phyloP scores from a whole-genome alignment of 495 filamentous ascomycete species.

The Clavariopsis aquatica region DNA sequence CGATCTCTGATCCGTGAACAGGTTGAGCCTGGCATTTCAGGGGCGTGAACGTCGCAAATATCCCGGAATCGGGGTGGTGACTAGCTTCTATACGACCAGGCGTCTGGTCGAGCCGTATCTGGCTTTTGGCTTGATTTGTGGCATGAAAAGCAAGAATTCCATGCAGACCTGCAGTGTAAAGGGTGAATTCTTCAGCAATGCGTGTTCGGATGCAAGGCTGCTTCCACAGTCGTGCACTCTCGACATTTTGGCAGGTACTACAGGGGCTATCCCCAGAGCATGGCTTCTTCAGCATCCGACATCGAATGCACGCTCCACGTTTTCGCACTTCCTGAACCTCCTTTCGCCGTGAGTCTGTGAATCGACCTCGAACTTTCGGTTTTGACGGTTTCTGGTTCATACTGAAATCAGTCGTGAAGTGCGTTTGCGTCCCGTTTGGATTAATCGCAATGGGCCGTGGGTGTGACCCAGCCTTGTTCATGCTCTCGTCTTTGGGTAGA shows the following conservation, averaged over 20 bases:
- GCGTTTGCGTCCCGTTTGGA: conserved; percentile 55
- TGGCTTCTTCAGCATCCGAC: conserved; percentile 82
- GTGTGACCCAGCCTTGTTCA: conserved; percentile 46
- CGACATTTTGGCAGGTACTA: conserved; percentile 73
- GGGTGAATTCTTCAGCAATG: conserved; percentile 69
- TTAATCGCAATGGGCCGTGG: conserved; percentile 60
- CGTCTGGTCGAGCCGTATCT: conserved; percentile 58
- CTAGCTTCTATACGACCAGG: conserved; percentile 67
- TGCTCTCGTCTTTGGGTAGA: conserved; percentile 17
- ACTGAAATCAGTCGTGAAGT: conserved; percentile 58
- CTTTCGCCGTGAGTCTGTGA: conserved; percentile 65
- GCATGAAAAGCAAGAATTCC: conserved; percentile 66
- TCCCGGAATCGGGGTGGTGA: conserved; percentile 61
- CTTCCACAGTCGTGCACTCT: conserved; percentile 78
- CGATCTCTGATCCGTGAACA: conserved; percentile 45
- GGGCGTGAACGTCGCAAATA: conserved; percentile 55
- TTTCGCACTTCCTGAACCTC: conserved; percentile 82
- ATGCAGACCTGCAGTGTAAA: conserved; percentile 54
- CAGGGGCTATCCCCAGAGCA: conserved; percentile 82
- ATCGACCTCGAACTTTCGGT: conserved; percentile 66
- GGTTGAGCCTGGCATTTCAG: conserved; percentile 49
- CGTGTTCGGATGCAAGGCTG: conserved; percentile 75
- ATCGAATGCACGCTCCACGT: conserved; percentile 80
- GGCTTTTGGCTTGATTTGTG: conserved; percentile 60
- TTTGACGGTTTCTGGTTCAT: conserved; percentile 50